Conservation (phyloP, 768 basidiomycete species). For the Chalciporus pseudorubinellus region DNA sequence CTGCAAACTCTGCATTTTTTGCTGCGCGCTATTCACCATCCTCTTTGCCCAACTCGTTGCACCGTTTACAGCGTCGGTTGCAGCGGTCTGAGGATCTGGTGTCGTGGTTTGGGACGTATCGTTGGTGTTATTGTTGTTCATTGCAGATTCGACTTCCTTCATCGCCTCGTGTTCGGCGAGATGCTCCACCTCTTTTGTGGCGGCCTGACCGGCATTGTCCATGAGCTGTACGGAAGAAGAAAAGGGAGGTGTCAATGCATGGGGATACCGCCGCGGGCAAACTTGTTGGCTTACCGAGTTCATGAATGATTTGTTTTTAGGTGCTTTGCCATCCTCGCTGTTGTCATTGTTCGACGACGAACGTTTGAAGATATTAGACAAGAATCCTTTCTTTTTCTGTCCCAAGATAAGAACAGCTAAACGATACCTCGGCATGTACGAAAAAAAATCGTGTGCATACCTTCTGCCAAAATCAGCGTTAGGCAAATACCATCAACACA, state of each 20-base stretch:
- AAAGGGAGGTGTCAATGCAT: no score
- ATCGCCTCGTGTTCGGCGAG: constrained; percentile 10
- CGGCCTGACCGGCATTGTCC: constrained; percentile 4
- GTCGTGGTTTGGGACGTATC: neutral
- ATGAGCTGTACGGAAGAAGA: neutral
- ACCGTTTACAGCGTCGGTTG: neutral
- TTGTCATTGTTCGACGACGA: constrained; percentile 2
- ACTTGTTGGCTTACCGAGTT: neutral
- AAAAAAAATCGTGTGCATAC: neutral
- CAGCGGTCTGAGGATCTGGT: neutral
- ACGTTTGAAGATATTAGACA: constrained; percentile 4
- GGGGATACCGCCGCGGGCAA: neutral
- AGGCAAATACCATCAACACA: neutral
- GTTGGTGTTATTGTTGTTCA: neutral
- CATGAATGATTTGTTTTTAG: constrained; percentile 8
- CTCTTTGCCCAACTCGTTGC: constrained; percentile 19
- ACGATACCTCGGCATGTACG: neutral
- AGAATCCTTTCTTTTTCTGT: constrained; percentile 20
- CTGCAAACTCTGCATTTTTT: constrained; percentile 13
- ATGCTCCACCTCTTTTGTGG: constrained; percentile 1
- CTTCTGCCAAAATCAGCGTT: constrained; percentile 1
- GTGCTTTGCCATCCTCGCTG: neutral
- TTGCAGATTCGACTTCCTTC: constrained; percentile 3
- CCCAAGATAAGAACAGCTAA: neutral
- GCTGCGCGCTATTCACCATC: constrained; percentile 11